Conservation (phyloP, 768 basidiomycete genomes). For the Rhodotorula graminis region DNA sequence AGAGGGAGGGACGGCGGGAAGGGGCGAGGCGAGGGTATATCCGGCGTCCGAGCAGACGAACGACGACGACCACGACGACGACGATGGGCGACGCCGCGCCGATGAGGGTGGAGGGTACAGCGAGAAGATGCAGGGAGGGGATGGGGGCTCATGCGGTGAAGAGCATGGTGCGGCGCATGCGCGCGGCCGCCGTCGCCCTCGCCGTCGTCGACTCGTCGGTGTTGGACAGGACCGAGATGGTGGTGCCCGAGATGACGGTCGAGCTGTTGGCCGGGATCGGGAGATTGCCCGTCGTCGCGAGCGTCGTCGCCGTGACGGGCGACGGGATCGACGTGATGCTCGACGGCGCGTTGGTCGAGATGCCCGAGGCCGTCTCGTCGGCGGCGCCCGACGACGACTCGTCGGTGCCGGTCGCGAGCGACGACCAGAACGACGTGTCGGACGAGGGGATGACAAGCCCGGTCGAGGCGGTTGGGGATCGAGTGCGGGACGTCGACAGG, state of each 20-base stretch:
- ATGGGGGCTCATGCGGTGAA: background rate
- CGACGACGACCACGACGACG: too few relatives aligned
- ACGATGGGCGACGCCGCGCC: background rate
- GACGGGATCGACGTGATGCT: slow-evolving; percentile 4
- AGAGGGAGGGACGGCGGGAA: background rate
- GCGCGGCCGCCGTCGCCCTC: background rate
- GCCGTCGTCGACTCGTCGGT: background rate
- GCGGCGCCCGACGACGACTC: background rate
- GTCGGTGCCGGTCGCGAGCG: background rate
- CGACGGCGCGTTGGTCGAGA: background rate
- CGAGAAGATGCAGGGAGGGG: background rate
- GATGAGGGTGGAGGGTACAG: background rate
- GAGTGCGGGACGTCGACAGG: background rate
- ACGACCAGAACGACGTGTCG: slow-evolving; percentile 19
- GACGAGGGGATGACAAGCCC: slow-evolving; percentile 31
- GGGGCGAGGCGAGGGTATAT: background rate
- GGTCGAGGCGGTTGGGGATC: background rate
- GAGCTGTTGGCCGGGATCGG: slow-evolving; percentile 19
- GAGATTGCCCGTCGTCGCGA: slow-evolving; percentile 31
- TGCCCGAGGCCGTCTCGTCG: background rate
- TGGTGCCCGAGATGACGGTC: slow-evolving; percentile 23
- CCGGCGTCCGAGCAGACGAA: background rate
- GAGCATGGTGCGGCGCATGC: background rate
- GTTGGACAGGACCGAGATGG: background rate
- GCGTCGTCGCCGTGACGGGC: slow-evolving; percentile 1